phyloP scores from a whole-genome alignment of 1,284 basidiomycete genomes.

The Pholiota adiposa region DNA sequence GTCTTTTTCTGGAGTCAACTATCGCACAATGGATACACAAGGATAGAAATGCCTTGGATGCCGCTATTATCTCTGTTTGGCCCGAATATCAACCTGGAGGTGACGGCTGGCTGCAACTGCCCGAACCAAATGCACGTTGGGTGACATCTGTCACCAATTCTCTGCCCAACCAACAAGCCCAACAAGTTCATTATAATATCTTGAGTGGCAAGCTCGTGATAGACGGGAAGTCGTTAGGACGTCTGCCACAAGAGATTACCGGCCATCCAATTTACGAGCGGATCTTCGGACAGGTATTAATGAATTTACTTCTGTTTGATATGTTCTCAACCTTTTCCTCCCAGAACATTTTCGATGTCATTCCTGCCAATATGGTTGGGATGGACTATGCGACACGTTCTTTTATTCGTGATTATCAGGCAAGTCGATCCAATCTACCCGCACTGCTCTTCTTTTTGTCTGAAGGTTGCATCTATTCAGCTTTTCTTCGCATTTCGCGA shows the following conservation, averaged over 20 bases:
- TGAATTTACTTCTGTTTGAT: neutral
- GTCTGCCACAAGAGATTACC: conserved; percentile 39
- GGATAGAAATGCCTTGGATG: conserved; percentile 32
- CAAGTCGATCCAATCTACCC: conserved; percentile 26
- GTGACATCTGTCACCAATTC: conserved; percentile 25
- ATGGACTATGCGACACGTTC: conserved; percentile 39
- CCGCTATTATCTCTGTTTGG: conserved; percentile 42
- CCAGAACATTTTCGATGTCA: conserved; percentile 40
- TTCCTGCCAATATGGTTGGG: conserved; percentile 36
- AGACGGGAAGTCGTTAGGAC: conserved; percentile 42
- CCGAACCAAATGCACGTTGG: conserved; percentile 40
- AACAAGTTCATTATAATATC: conserved; percentile 42
- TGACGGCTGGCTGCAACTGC: conserved; percentile 34
- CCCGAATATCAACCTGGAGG: conserved; percentile 31
- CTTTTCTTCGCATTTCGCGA: conserved; percentile 30
- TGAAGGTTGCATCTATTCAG: neutral
- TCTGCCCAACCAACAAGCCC: conserved; percentile 8
- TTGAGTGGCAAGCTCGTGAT: conserved; percentile 46
- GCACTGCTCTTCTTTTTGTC: neutral
- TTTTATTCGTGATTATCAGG: conserved; percentile 7
- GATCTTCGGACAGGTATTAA: conserved; percentile 32
- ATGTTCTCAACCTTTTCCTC: neutral
- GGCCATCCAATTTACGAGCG: conserved; percentile 35
- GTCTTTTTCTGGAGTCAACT: conserved; percentile 29
- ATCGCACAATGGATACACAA: conserved; percentile 18